phyloP scores from a whole-genome alignment of 2,329 filamentous ascomycete genomes.

The Scortechinia acanthostroma region DNA sequence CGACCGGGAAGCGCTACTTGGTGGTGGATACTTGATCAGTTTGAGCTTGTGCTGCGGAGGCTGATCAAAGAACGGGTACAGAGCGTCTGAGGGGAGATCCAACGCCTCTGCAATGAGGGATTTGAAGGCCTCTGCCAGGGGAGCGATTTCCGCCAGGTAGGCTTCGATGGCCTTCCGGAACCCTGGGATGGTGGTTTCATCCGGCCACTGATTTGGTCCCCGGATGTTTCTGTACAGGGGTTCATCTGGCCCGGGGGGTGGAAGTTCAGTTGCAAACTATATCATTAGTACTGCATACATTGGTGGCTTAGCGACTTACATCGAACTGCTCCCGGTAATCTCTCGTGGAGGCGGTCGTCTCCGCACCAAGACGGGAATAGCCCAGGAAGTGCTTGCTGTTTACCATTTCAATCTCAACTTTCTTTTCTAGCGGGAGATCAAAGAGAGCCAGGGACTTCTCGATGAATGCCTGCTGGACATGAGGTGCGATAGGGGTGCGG shows the following conservation, averaged over 20 bases:
- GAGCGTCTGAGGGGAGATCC: conserved; percentile 59
- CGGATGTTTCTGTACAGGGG: conserved; percentile 71
- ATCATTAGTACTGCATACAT: background rate
- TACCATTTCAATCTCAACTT: conserved; percentile 68
- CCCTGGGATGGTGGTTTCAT: conserved; percentile 46
- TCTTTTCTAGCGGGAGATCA: conserved; percentile 68
- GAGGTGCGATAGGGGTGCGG: conserved; percentile 67
- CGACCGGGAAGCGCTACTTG: background rate
- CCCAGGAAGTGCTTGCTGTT: conserved; percentile 67
- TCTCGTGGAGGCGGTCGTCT: conserved; percentile 66
- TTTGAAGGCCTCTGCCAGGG: conserved; percentile 68
- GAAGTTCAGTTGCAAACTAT: conserved; percentile 56
- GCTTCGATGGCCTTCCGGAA: conserved; percentile 66
- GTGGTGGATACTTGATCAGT: conserved; percentile 71
- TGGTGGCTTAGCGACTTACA: conserved; percentile 28
- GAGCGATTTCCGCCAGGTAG: conserved; percentile 72
- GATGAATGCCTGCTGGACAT: conserved; percentile 60
- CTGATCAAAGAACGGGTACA: conserved; percentile 70
- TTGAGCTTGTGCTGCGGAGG: conserved; percentile 79
- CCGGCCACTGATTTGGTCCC: conserved; percentile 76
- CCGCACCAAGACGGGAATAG: conserved; percentile 58
- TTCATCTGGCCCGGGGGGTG: conserved; percentile 49
- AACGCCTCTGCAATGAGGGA: conserved; percentile 80
- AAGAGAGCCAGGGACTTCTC: conserved; percentile 69
- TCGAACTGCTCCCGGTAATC: conserved; percentile 86